Percentiles rank a stretch among this genome's conserved stretches.
Evolutionary conservation across 345 rosid species (phyloP).

Genomic region (Dipteronia dyeriana): DNA sequence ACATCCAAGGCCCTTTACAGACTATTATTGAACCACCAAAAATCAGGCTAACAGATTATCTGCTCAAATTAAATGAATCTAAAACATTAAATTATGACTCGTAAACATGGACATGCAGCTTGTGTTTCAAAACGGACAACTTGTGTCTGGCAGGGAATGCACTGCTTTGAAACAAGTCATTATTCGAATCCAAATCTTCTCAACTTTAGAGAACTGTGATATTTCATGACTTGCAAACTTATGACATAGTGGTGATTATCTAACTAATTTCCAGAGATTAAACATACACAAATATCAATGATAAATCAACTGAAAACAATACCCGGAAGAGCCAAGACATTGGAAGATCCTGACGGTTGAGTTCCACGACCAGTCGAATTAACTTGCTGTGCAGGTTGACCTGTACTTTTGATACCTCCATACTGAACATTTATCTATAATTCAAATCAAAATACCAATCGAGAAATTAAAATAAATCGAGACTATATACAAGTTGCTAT

Average conservation of each 20-base stretch:
- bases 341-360: constrained; percentile 47
- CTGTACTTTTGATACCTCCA: constrained; percentile 52
- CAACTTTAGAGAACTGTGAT: too few species aligned
- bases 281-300: neutral
- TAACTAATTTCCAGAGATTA: neutral
- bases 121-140: neutral
- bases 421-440: constrained; percentile 59
- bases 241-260: neutral
- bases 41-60: neutral
- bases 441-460: constrained; percentile 10
- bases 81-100: neutral
- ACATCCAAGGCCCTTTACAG: too few species aligned
- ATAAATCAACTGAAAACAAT: neutral
- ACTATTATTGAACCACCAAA: neutral
- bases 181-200: too few species aligned
- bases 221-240: neutral
- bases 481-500: neutral
- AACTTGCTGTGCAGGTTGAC: constrained; percentile 46
- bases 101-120: neutral
- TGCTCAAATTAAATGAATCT: neutral
- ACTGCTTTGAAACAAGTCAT: too few species aligned
- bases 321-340: constrained; percentile 80
- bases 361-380: constrained; percentile 30
- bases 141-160: too few species aligned
- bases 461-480: neutral